phyloP scores from a whole-genome alignment of 768 basidiomycete genomes.

The Russula sp. region DNA sequence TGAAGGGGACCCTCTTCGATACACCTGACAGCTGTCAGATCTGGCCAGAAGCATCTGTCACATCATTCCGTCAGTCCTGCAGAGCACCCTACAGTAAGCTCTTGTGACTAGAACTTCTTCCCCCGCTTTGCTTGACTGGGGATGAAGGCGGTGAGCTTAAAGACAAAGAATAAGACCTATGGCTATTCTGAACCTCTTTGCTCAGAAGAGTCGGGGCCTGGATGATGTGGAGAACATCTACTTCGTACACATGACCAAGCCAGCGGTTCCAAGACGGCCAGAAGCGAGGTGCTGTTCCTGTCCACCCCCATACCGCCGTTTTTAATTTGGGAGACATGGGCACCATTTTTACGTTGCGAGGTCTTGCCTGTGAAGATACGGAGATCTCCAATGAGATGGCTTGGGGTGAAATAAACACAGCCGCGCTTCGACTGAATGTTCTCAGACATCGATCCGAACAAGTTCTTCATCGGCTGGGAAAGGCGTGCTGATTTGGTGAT shows the following conservation, averaged over 20 bases:
- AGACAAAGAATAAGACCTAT: neutral
- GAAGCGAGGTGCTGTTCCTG: constrained; percentile 5
- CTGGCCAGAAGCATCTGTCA: constrained; percentile 14
- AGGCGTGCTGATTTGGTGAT: constrained; percentile 10
- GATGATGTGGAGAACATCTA: neutral
- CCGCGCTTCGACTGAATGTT: constrained; percentile 19
- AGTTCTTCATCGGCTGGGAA: constrained; percentile 5
- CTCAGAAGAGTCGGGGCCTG: neutral
- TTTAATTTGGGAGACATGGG: constrained; percentile 11
- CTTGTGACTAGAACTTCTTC: neutral
- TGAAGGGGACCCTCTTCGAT: constrained; percentile 14
- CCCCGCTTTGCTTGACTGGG: neutral
- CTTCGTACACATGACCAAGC: constrained; percentile 4
- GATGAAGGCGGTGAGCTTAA: neutral
- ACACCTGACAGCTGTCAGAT: constrained; percentile 26
- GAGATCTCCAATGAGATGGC: constrained; percentile 23
- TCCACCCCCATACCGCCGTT: constrained; percentile 13
- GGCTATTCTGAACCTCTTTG: neutral
- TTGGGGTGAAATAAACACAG: constrained; percentile 12
- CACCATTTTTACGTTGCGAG: constrained; percentile 16
- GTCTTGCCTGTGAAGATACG: constrained; percentile 10
- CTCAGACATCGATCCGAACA: constrained; percentile 27
- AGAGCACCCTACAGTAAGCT: neutral
- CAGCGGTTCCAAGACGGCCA: constrained; percentile 18
- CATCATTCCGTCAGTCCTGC: constrained; percentile 6